A percentile compares a stretch with the other conserved stretches of the same genome.
Evolutionary conservation across 495 filamentous ascomycete species (phyloP).

Genomic region (Sordaria brevicollis): DNA sequence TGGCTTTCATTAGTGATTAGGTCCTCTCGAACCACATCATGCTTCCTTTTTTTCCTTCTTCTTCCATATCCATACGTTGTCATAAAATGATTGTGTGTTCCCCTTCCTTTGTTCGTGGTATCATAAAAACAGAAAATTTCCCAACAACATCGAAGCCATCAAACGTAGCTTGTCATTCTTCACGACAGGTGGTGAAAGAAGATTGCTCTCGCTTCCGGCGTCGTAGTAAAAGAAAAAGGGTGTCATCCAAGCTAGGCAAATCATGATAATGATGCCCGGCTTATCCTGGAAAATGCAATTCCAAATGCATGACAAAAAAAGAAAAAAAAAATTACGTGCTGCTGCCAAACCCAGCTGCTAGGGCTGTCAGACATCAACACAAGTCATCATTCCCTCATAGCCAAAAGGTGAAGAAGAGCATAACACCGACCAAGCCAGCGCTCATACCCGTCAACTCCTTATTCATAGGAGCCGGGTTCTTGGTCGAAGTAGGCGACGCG

Average conservation of each 20-base stretch:
- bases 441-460: constrained; percentile 45
- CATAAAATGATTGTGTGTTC: too few species aligned
- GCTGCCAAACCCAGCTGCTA: background rate
- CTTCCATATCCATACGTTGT: too few species aligned
- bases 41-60: too few species aligned
- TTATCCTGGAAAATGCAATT: background rate
- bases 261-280: background rate
- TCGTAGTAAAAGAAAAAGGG: too few species aligned
- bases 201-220: too few species aligned
- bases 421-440: constrained; percentile 38
- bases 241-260: background rate
- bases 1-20: too few species aligned
- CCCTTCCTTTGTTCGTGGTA: too few species aligned
- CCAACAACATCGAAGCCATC: too few species aligned
- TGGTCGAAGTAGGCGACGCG: constrained; percentile 13
- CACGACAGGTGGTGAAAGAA: too few species aligned
- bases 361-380: background rate
- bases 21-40: too few species aligned
- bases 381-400: constrained; percentile 17
- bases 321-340: background rate
- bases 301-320: background rate
- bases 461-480: constrained; percentile 31
- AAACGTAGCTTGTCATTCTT: too few species aligned
- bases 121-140: too few species aligned
- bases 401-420: constrained; percentile 45